Percentiles rank a stretch among this genome's conserved stretches.
Conservation (phyloP, 108 stramenopile species). For the Cyclotella baltica region DNA sequence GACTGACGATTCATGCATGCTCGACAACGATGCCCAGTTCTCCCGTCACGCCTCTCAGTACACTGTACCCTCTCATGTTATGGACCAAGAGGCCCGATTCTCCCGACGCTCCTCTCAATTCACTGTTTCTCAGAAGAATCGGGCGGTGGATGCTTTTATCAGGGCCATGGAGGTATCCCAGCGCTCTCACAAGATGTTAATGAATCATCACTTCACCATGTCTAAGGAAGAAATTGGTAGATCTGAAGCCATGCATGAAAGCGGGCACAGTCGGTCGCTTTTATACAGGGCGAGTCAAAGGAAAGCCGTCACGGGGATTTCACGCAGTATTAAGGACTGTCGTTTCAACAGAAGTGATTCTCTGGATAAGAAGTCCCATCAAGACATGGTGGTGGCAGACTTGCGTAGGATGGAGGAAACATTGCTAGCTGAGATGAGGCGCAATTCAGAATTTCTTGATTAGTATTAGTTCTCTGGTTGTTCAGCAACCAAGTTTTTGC, state of each 20-base stretch:
- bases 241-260: neutral
- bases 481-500: no score
- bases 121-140: neutral
- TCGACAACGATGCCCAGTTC: neutral
- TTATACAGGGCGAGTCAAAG: neutral
- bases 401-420: neutral
- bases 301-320: neutral
- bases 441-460: no score
- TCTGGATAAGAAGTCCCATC: neutral
- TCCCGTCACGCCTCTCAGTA: neutral
- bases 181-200: neutral
- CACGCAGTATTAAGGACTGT: neutral
- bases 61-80: neutral
- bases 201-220: neutral
- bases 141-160: neutral
- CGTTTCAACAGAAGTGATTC: neutral
- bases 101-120: neutral
- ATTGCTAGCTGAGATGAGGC: no score
- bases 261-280: neutral
- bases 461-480: no score
- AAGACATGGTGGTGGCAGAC: neutral
- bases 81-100: neutral
- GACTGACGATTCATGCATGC: neutral
- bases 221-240: neutral
- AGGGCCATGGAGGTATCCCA: neutral